These are phyloP conservation scores for Pezicula rhizophila DNA, from an alignment of 2,329 filamentous ascomycete species.

Conservation along the genomic window DNA sequence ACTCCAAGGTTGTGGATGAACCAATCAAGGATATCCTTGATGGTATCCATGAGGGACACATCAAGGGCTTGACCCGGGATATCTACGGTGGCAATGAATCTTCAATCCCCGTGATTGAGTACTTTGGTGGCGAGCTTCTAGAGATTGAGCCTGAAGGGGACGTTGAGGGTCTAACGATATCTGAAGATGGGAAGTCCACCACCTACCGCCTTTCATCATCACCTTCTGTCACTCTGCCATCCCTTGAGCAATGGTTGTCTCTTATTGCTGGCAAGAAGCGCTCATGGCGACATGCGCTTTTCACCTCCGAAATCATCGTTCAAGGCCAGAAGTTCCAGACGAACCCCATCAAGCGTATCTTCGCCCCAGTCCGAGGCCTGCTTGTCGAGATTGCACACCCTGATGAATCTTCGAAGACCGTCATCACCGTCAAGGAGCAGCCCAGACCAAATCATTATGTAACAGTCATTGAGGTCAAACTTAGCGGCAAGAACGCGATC, in stretches of 20 bases:
- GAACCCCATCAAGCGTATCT: constrained; percentile 89
- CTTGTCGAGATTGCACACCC: constrained; percentile 83
- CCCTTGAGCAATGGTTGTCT: constrained; percentile 77
- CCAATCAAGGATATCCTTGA: constrained; percentile 93
- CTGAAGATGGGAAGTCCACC: constrained; percentile 64
- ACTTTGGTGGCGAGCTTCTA: constrained; percentile 85
- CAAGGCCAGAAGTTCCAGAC: constrained; percentile 97
- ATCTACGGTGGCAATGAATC: constrained; percentile 69
- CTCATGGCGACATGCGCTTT: constrained; percentile 92
- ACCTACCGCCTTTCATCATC: constrained; percentile 78
- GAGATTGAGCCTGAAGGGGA: constrained; percentile 68
- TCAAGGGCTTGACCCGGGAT: constrained; percentile 71
- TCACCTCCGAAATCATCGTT: constrained; percentile 87
- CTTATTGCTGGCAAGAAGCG: constrained; percentile 79
- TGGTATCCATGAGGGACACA: constrained; percentile 82
- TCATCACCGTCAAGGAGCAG: constrained; percentile 82
- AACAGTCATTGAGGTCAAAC: constrained; percentile 80
- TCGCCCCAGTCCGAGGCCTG: constrained; percentile 78
- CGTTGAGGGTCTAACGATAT: constrained; percentile 79
- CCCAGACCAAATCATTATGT: constrained; percentile 79
- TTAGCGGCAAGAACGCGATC: constrained; percentile 72
- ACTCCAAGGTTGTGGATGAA: constrained; percentile 84
- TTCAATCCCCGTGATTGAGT: constrained; percentile 80
- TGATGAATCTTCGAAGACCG: constrained; percentile 74
- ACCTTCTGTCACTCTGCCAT: constrained; percentile 67